Base-by-base conservation (phyloP, 202 grass and related monocot species). In the Alloteropsis angusta region DNA sequence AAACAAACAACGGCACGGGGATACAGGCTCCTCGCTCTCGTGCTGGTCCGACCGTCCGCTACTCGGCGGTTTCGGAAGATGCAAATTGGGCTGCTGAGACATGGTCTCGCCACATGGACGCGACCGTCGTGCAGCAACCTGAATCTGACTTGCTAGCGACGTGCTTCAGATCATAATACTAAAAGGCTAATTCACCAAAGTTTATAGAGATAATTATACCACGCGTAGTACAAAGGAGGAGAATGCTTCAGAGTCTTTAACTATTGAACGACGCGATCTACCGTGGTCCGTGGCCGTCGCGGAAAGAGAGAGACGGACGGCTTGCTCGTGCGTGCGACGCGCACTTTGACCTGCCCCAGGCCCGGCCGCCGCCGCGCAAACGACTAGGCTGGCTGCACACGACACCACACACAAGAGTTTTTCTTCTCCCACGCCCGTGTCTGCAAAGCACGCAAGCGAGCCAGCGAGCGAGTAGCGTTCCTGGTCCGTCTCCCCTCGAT, bases 261-360 rank as follows among this genome's bases (percentile, higher is more conserved):
- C 48, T 53, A 72, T 35, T 34, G 18, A 52, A 21, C 9, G 5
- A 4, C 14, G 68, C 68, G 36, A 50, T 19, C 17, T 14, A 6
- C 28, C 47, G n/a, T 34, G 48, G 50, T 54, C 18, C 47, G 30
- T 37, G 10, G 57, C 56, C 6, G 28, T 30, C 28, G 28, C 3
- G 28, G 28, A 30, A 30, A 36, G 35, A 36, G 34, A 36, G 4
- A 17, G 25, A 54, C 37, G 45, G 70, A 41, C 34, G 52, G 34
- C 13, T 50, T 35, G 39, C 9, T 66, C 59, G 49, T 39, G 66
- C 59, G 49, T 39, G 66, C 32, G 71, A 71, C n/a, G 79, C 85
- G 76, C 49, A 42, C 65, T 77, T 78, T 73, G 80, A 78, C 79
- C 65, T 48, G 28, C 56, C 2, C 18, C 21, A 12, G 60, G n/a